Percentiles rank a stretch among this genome's conserved stretches.
phyloP scores from a whole-genome alignment of 176 grass and related monocot genomes.

The Eragrostis nindensis region DNA sequence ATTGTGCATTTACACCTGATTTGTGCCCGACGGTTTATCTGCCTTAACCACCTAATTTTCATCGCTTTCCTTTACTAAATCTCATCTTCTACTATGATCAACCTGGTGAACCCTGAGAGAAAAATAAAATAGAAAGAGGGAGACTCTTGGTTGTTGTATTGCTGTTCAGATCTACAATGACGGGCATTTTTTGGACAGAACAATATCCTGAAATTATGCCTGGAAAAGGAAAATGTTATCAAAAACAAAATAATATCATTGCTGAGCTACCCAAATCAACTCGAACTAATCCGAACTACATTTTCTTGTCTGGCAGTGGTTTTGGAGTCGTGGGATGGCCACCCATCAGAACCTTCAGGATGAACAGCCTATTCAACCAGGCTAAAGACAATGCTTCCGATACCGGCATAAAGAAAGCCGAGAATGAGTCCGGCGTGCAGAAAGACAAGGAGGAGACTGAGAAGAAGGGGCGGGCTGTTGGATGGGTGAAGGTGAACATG shows the following conservation, averaged over 20 bases:
- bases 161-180: constrained; percentile 25
- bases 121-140: neutral
- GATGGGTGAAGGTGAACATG: constrained; percentile 87
- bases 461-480: constrained; percentile 34
- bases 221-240: neutral
- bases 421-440: constrained; percentile 8
- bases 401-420: constrained; percentile 32
- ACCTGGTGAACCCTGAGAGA: neutral
- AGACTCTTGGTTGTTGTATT: constrained; percentile 15
- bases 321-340: constrained; percentile 89
- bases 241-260: neutral
- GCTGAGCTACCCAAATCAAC: neutral
- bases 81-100: neutral
- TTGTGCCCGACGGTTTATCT: neutral
- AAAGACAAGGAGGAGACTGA: constrained; percentile 51
- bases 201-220: neutral
- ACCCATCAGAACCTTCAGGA: constrained; percentile 73
- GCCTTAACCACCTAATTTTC: neutral
- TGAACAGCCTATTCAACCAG: constrained; percentile 79
- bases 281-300: constrained; percentile 19
- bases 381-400: constrained; percentile 57
- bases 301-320: constrained; percentile 32
- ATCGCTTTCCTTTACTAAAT: neutral
- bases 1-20: neutral
- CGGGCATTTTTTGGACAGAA: neutral